Conservation (phyloP, 1,284 basidiomycete species). For the Apiotrichum domesticum region DNA sequence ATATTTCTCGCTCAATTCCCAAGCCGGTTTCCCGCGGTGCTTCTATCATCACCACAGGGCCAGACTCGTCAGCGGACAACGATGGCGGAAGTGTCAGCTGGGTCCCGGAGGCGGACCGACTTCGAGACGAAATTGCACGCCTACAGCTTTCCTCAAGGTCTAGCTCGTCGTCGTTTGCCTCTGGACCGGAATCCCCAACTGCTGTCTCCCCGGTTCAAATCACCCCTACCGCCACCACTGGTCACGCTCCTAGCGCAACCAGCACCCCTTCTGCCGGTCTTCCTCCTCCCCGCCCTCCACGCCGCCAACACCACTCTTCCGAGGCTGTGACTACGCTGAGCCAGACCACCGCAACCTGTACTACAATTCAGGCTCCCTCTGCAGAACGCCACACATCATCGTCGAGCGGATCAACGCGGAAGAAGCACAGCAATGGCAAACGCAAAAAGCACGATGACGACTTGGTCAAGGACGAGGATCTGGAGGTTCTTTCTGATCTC, state of each 20-base stretch:
- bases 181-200: constrained; percentile 10
- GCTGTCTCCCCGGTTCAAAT: constrained; percentile 17
- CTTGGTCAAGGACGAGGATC: constrained; percentile 71
- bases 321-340: neutral
- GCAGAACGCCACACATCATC: neutral
- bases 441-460: constrained; percentile 53
- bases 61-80: constrained; percentile 14
- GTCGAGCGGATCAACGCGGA: constrained; percentile 8
- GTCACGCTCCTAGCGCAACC: neutral
- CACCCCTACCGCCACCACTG: neutral
- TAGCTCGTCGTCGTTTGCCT: constrained; percentile 23
- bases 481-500: constrained; percentile 77
- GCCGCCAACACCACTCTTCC: constrained; percentile 4
- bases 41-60: constrained; percentile 9
- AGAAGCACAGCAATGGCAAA: constrained; percentile 26
- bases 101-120: constrained; percentile 50
- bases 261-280: neutral
- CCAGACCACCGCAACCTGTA: too few relatives aligned
- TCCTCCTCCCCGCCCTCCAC: constrained; percentile 13
- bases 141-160: constrained; percentile 60
- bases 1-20: constrained; percentile 40
- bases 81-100: constrained; percentile 16
- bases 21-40: constrained; percentile 19
- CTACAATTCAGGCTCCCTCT: too few relatives aligned
- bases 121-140: constrained; percentile 43